Evolutionary conservation across 345 rosid species (phyloP), one percentile per base, ranked within the genome.

Genomic region (Acer campestre): DNA sequence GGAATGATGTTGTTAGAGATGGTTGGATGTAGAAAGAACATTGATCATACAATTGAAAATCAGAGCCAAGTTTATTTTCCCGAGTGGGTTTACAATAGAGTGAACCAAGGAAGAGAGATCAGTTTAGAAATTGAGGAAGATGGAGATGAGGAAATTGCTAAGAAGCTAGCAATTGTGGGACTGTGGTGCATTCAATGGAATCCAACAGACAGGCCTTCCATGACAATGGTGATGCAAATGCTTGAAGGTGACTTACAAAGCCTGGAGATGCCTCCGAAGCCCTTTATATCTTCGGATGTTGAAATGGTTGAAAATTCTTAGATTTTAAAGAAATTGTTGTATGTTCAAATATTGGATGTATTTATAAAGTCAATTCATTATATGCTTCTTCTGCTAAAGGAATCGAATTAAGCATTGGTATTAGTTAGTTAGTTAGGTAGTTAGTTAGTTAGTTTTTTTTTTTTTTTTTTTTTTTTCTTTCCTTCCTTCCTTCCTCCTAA

Each of bases 1-100:
- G 71, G 65, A 49, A 78, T 61, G 70, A n/a, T 78, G 64, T 22
- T 78, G 51, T 7, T 77, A 6, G 76, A 78, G 25, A 62, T 78
- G 76, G 44, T 64, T 48, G 63, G 75, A 25, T 61, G 70, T 22
- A n/a, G 51, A 20, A 62, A 48, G 27, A 70, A 71, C 11, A 31
- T 8, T 10, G 20, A 68, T 35, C 27, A 10, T 13, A 46, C 8
- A 25, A 56, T 73, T 56, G 51, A 73, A 73, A 73, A 58, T 42
- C 38, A 61, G 10, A 74, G 75, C 62, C 70, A 70, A 61, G 29
- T 29, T 70, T 69, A 70, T 49, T 61, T 77, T 48, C 68, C 63
- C 7, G 31, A 61, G 49, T 77, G 80, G 75, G 40, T 77, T 10
- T 56, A 77, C 18, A 40, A 70, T 12, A 61, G n/a, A 69, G 18